Conservation (phyloP, 192 early-diverging fungal genomes). For the Pecoramyces ruminantium region DNA sequence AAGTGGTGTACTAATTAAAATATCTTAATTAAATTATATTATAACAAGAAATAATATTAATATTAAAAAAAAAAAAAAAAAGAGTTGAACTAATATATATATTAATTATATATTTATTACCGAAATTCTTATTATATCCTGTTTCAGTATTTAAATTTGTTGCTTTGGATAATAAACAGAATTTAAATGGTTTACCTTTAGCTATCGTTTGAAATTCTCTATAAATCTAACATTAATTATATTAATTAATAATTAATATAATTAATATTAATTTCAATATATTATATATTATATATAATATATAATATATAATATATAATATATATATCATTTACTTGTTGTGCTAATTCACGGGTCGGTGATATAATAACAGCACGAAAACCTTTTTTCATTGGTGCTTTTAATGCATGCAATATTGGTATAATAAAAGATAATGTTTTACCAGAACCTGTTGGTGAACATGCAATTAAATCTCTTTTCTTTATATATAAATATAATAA, state of each 20-base stretch:
- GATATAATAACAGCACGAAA: slow-evolving; percentile 82
- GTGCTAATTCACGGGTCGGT: slow-evolving; percentile 85
- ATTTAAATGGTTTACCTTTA: slow-evolving; percentile 57
- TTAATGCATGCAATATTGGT: slow-evolving; percentile 73
- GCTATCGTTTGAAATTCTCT: slow-evolving; percentile 61
- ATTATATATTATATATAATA: neutral
- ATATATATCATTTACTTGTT: slow-evolving; percentile 23
- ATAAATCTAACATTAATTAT: slow-evolving; percentile 44
- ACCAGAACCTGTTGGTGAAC: slow-evolving; percentile 94
- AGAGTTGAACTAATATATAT: too few species aligned
- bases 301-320: too few species aligned
- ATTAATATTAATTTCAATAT: too few species aligned
- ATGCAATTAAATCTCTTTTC: slow-evolving; percentile 85
- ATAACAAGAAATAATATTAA: too few species aligned
- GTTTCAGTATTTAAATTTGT: slow-evolving; percentile 46
- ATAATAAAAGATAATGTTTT: slow-evolving; percentile 91
- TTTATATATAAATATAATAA: slow-evolving; percentile 4
- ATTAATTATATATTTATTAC: slow-evolving; percentile 8
- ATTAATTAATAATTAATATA: too few species aligned
- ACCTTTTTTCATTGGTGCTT: slow-evolving; percentile 59
- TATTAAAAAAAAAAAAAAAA: too few species aligned
- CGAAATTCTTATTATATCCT: slow-evolving; percentile 46
- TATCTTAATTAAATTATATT: slow-evolving; percentile 30
- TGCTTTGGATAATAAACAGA: slow-evolving; percentile 70
- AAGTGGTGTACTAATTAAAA: slow-evolving; percentile 83